Evolutionary conservation across 768 basidiomycete genomes (phyloP), one percentile per base, ranked within the genome.

Genomic region (Kwoniella heveanensis): DNA sequence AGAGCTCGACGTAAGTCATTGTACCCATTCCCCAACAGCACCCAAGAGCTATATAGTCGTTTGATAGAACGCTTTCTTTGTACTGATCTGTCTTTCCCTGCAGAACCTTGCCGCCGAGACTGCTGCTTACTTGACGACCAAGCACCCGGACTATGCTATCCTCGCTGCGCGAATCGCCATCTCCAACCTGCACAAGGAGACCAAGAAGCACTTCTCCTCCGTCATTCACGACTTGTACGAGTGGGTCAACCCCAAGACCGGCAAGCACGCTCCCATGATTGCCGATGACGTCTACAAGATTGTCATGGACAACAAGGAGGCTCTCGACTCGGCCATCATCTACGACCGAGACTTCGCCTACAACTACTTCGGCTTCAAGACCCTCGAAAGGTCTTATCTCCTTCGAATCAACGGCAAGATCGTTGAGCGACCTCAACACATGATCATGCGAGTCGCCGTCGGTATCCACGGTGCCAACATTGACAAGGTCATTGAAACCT

Each of bases 291-390:
- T 86, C 0, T 96, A 94, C 81, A 84, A 90, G 17, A 80, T 90
- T 49, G 88, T 99, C 54, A 86, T 85, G 81, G 86, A 85, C 46
- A 88, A 98, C 73, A 89, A 91, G 48, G 88, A 89, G 50, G 81
- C 82, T 10, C 85, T 98, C 53, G 92, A 99, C 78, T 92, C 91
- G 15, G 90, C 95, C 19, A 90, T 99, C 82, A 94, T 99, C 80
- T 98, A 97, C 81, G 89, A 95, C 73, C 92, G 96, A 54, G 96
- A 99, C 80, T 99, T 98, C 83, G 90, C 86, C 79, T 98, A 98
- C 83, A 93, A 96, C 81, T 96, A 82, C 65, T 99, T 99, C 76
- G 96, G 96, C n/a, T 98, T 98, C 87, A 99, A 99, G 82, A 99
- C 96, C 2, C 88, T 99, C 30, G 96, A 99, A 81, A 90, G 94